Base-by-base conservation (phyloP, 768 basidiomycete genomes). In the Cyclocybe cylindracea region DNA sequence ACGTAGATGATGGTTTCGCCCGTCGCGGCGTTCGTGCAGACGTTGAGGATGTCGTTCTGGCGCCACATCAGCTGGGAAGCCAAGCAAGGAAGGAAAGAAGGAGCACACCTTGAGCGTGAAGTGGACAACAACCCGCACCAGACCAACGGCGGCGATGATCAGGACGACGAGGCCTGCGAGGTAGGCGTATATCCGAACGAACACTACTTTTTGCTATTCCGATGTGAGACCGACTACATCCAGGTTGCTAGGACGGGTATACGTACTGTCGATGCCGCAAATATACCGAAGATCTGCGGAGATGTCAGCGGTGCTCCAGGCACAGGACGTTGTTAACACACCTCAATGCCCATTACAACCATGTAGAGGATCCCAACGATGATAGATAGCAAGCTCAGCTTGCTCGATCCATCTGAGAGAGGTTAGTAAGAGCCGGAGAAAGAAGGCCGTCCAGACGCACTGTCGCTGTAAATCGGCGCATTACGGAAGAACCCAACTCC, bases 71-170 rank as follows among this genome's bases (percentile, higher is more conserved):
- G 24, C 18, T 19, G 39, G 40, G 19, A 19, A 36, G 40, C 16
- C 33, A 0, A 14, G 42, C 5, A 33, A 47, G 5, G 10, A 38
- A 14, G 31, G 31, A 13, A 37, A 5, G 8, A n/a, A 29, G 18
- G 36, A 0, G 61, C 69, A 18, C 38, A 82, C 88, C 80, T 89
- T 91, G 71, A 77, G 76, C 0, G 72, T 73, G 57, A 89, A 91
- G 60, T 92, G 89, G 1, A 81, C 71, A 7, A 91, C 65, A 7
- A 82, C 70, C 29, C 82, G 76, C 55, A 85, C 60, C 37, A 91
- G 55, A 6, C 78, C 81, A 3, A 79, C 67, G 0, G 69, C 86
- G 5, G 78, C 57, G 18, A 85, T 69, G 2, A 85, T 60, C 42
- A 86, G 62, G 14, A 79, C 63, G 5, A 75, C 77, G 2, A 79